phyloP scores from a whole-genome alignment of 148 eudicot species.

The Silene conica region DNA sequence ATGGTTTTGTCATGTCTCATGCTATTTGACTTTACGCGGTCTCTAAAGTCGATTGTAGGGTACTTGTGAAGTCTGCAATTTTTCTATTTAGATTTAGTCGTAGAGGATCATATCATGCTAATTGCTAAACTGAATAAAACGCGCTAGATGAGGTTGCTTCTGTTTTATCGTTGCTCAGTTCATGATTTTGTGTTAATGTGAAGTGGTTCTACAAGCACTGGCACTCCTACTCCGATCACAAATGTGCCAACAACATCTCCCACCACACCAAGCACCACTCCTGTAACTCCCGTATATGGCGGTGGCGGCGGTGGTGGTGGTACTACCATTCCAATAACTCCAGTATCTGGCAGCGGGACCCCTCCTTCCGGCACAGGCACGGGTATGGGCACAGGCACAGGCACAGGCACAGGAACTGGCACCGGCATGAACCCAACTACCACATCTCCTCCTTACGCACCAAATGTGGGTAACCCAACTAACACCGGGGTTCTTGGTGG shows the following conservation, averaged over 20 bases:
- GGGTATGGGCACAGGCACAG: not conserved
- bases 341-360: conserved; percentile 18
- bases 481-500: conserved; percentile 32
- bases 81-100: too few species aligned
- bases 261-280: conserved; percentile 23
- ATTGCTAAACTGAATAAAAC: not conserved
- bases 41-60: too few species aligned
- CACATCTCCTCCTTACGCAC: conserved; percentile 32
- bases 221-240: conserved; percentile 13
- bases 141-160: not conserved
- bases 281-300: conserved; percentile 19
- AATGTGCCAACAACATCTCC: conserved; percentile 24
- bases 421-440: conserved; percentile 19
- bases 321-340: conserved; percentile 7
- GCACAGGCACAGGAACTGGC: not conserved
- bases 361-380: conserved; percentile 9
- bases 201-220: conserved; percentile 23
- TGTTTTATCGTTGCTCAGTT: not conserved
- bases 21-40: not conserved
- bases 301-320: conserved; percentile 26
- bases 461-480: conserved; percentile 32
- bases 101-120: not conserved
- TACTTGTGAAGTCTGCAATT: too few species aligned
- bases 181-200: conserved; percentile 12
- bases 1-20: not conserved